A percentile compares a stretch with the other conserved stretches of the same genome.
These are phyloP conservation scores for Pseudozyma hubeiensis DNA, from an alignment of 1,284 basidiomycete species.

Conservation along the genomic window DNA sequence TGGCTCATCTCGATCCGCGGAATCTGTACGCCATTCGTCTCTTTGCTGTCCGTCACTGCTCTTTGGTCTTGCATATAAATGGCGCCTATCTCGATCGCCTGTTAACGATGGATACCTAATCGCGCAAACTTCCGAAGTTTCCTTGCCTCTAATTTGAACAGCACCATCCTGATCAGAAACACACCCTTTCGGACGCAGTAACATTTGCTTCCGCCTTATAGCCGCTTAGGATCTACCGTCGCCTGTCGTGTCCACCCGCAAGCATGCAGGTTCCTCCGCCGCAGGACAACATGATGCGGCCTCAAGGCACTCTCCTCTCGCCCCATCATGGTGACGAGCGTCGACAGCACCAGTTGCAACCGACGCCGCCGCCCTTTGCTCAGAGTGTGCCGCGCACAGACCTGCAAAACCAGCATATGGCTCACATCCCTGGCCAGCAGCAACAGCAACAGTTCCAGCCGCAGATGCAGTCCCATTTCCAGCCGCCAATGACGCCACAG, in stretches of 20 bases:
- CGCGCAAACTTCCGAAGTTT: too few relatives aligned
- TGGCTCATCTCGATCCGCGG: too few relatives aligned
- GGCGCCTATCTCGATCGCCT: too few relatives aligned
- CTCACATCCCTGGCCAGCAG: constrained; percentile 7
- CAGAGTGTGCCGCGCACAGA: constrained; percentile 10
- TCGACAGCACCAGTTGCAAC: constrained; percentile 18
- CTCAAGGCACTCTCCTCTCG: constrained; percentile 3
- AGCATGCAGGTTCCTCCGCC: constrained; percentile 35
- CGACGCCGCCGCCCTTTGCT: background rate
- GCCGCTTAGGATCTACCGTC: background rate
- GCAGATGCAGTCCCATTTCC: constrained; percentile 17
- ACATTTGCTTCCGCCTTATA: background rate
- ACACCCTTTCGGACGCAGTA: too few relatives aligned
- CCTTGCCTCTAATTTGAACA: too few relatives aligned
- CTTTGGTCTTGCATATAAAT: too few relatives aligned
- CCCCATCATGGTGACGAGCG: constrained; percentile 12
- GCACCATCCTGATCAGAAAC: too few relatives aligned
- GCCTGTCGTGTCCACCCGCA: constrained; percentile 4
- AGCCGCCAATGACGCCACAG: constrained; percentile 14
- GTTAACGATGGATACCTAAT: too few relatives aligned
- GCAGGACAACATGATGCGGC: constrained; percentile 22
- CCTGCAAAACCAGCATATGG: constrained; percentile 4
- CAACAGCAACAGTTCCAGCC: constrained; percentile 11
- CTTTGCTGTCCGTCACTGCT: too few relatives aligned
- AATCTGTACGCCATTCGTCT: too few relatives aligned